Evolutionary conservation across 2,329 filamentous ascomycete species (phyloP).

Genomic region (Aspergillus neoniger): DNA sequence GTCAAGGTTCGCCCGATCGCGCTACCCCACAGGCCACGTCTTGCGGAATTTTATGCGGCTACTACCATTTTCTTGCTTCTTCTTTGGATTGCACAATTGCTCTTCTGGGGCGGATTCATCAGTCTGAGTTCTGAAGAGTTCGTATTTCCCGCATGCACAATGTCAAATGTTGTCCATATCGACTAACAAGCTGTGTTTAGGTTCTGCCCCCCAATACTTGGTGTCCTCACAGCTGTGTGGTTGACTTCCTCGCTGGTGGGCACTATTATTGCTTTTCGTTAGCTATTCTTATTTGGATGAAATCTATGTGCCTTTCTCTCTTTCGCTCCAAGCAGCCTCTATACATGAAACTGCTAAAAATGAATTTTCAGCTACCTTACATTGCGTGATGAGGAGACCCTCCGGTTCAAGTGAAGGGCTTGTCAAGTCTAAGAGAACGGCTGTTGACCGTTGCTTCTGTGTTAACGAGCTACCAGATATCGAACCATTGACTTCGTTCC

Average conservation of each 20-base stretch:
- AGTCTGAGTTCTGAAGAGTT: conserved; percentile 8
- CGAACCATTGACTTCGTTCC: no score
- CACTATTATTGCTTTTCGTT: not conserved
- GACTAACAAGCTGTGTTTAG: conserved; percentile 1
- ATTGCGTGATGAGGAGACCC: no score
- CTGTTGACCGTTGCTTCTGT: no score
- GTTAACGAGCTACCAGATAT: no score
- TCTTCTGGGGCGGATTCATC: conserved; percentile 13
- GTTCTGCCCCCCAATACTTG: conserved; percentile 5
- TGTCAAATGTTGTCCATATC: not conserved
- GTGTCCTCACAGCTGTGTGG: conserved; percentile 8
- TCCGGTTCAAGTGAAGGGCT: no score
- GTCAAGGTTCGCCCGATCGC: not conserved
- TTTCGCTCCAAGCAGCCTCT: no score
- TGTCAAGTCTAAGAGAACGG: fast-evolving
- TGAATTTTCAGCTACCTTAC: no score
- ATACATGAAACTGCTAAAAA: no score
- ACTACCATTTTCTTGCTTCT: not conserved
- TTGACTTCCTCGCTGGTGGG: not conserved
- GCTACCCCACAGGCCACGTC: not conserved
- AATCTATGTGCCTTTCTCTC: no score
- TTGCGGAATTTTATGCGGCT: not conserved
- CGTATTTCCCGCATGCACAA: not conserved
- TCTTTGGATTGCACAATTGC: conserved; percentile 8
- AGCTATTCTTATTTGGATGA: no score